Evolutionary conservation across 495 filamentous ascomycete species (phyloP).

Genomic region (Annulohypoxylon stygium): DNA sequence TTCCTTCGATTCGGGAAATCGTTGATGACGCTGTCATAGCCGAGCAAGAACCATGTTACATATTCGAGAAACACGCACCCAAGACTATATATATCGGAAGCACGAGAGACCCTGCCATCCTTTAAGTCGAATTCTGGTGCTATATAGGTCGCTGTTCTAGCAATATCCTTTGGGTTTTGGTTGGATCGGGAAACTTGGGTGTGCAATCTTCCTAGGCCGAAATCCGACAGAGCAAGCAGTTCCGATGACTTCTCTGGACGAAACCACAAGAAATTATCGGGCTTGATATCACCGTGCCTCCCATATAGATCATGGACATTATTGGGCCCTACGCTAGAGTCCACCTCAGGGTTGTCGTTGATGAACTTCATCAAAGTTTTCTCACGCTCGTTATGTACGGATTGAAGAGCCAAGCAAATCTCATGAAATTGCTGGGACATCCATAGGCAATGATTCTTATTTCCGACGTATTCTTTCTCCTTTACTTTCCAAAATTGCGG

Average conservation of each 20-base stretch:
- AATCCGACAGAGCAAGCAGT: constrained; percentile 28
- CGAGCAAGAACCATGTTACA: constrained; percentile 34
- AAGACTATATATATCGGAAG: constrained; percentile 42
- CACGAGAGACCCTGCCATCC: constrained; percentile 30
- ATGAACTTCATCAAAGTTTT: constrained; percentile 5
- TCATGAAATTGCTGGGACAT: constrained; percentile 42
- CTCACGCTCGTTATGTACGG: constrained; percentile 36
- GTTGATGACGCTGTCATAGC: constrained; percentile 19
- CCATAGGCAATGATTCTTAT: constrained; percentile 29
- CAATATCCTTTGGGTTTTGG: constrained; percentile 23
- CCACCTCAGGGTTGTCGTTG: neutral
- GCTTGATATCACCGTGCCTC: constrained; percentile 57
- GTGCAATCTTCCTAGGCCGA: constrained; percentile 39
- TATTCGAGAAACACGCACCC: constrained; percentile 43
- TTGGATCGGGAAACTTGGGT: constrained; percentile 39
- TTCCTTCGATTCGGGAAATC: constrained; percentile 6
- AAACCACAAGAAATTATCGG: constrained; percentile 57
- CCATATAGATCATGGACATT: constrained; percentile 48
- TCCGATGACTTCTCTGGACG: neutral
- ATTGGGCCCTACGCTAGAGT: constrained; percentile 19
- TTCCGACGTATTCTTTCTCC: neutral
- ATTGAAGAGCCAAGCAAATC: constrained; percentile 31
- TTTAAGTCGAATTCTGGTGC: constrained; percentile 40
- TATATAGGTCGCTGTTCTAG: constrained; percentile 28
- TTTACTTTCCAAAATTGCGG: constrained; percentile 34